These are phyloP conservation scores for Lachancea lanzarotensis DNA, from an alignment of 805 yeast genomes.

Conservation along the genomic window DNA sequence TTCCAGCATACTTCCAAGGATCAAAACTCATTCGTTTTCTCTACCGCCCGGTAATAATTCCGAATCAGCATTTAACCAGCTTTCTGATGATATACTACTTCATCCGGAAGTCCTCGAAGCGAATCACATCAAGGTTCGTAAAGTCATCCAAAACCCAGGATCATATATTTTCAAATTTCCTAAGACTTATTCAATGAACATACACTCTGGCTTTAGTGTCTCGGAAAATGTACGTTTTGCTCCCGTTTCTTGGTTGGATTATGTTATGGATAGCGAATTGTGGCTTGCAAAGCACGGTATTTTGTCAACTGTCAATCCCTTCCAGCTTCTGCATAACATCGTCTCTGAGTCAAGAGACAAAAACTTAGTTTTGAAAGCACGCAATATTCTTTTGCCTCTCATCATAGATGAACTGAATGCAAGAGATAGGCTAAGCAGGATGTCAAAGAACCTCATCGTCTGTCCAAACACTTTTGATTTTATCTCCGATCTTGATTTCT, in stretches of 20 bases:
- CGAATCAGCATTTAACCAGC: background rate
- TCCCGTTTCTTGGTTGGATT: constrained; percentile 47
- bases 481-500: constrained; percentile 49
- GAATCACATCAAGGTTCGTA: constrained; percentile 43
- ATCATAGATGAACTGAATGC: constrained; percentile 38
- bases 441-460: constrained; percentile 30
- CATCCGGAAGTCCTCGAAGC: constrained; percentile 44
- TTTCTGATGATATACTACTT: constrained; percentile 31
- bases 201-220: constrained; percentile 51
- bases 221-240: constrained; percentile 56
- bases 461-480: constrained; percentile 35
- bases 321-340: constrained; percentile 43
- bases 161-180: constrained; percentile 57
- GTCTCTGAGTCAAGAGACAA: constrained; percentile 38
- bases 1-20: constrained; percentile 1
- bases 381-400: constrained; percentile 32
- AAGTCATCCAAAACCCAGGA: constrained; percentile 53
- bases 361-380: constrained; percentile 31
- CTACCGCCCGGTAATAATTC: constrained; percentile 1
- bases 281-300: constrained; percentile 46
- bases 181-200: constrained; percentile 41
- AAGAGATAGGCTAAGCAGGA: constrained; percentile 35
- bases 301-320: constrained; percentile 47
- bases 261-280: constrained; percentile 41
- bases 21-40: constrained; percentile 7